Evolutionary conservation across 2,329 filamentous ascomycete species (phyloP), one percentile per base, ranked within the genome.

Genomic region (Metarhizium robertsii): DNA sequence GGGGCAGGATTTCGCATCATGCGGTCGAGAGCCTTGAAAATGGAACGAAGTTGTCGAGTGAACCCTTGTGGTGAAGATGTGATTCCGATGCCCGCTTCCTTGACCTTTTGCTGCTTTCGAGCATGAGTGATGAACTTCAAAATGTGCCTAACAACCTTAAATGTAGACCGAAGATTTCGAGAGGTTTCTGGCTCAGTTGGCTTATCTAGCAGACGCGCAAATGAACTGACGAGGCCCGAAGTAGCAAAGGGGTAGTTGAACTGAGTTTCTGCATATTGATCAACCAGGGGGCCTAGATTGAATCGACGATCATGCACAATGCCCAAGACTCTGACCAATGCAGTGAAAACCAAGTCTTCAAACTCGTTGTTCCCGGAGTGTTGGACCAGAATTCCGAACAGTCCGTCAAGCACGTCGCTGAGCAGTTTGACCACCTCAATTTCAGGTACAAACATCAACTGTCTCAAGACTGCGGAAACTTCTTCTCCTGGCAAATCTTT

Each of bases 371-470:
- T 90, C 10, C 90, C 90, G n/a, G 90, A 85, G 65, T 95, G 86
- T 62, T 96, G 91, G 34, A 95, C 89, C 32, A 97, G 76, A 32
- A 96, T 91, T 6, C 90, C 87, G 66, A 99, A 99, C 1, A 99
- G 80, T 0, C 90, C 84, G 68, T 96, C 90, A 53, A 99, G 86
- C 1, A 97, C 91, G 63, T 95, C 88, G 59, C 83, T 87, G 7
- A 97, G 75, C 46, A 97, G 80, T 74, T 97, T 99, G 59, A 99
- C 94, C 38, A 99, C 89, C 71, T 99, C 95, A 55, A 97, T 96
- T 68, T 99, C 94, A 0, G 94, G 89, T 0, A 99, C 92, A 61
- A 97, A 97, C 20, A 92, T 85, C 51, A 97, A 82, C 61, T 92
- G 86, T 66, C 88, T 87, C 46, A 99, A 74, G 1, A 95, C 75